phyloP scores from a whole-genome alignment of 768 basidiomycete genomes.

The Chalciporus chontae region DNA sequence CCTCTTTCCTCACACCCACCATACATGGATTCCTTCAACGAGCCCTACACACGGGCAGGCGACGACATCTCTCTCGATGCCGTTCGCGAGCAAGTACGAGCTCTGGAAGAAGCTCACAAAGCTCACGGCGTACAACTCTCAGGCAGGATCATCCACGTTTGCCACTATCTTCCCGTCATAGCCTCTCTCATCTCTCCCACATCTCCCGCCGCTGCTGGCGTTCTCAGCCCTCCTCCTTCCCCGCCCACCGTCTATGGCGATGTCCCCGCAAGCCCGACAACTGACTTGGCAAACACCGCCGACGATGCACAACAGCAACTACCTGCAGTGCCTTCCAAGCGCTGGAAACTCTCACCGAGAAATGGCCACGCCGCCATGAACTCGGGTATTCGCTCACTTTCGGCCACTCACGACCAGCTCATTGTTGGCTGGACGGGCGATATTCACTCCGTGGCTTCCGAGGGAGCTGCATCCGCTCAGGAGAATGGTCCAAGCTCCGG shows the following conservation, averaged over 20 bases:
- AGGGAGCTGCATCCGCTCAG: constrained; percentile 27
- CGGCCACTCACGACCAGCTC: constrained; percentile 82
- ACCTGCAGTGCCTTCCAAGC: constrained; percentile 19
- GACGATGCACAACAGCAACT: constrained; percentile 3
- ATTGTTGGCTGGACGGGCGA: constrained; percentile 96
- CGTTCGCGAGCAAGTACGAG: constrained; percentile 67
- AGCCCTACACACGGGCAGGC: constrained; percentile 62
- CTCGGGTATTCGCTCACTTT: constrained; percentile 83
- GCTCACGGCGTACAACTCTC: constrained; percentile 71
- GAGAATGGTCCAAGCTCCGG: constrained; percentile 8
- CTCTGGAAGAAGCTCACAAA: constrained; percentile 69
- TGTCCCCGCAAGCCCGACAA: constrained; percentile 36
- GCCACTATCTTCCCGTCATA: constrained; percentile 82
- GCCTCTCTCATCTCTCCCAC: constrained; percentile 52
- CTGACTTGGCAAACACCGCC: constrained; percentile 5
- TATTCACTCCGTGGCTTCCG: constrained; percentile 49
- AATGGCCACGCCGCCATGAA: constrained; percentile 96
- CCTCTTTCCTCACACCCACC: constrained; percentile 1
- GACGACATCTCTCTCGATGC: constrained; percentile 68
- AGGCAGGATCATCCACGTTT: constrained; percentile 89
- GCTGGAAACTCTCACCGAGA: constrained; percentile 76
- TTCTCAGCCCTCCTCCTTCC: constrained; percentile 74
- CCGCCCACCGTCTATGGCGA: constrained; percentile 60
- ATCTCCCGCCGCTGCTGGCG: constrained; percentile 37
- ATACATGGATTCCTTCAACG: constrained; percentile 68